Evolutionary conservation across 371 early-diverging fungal genomes (phyloP), one percentile per base, ranked within the genome.

Genomic region (Mucor indicus): DNA sequence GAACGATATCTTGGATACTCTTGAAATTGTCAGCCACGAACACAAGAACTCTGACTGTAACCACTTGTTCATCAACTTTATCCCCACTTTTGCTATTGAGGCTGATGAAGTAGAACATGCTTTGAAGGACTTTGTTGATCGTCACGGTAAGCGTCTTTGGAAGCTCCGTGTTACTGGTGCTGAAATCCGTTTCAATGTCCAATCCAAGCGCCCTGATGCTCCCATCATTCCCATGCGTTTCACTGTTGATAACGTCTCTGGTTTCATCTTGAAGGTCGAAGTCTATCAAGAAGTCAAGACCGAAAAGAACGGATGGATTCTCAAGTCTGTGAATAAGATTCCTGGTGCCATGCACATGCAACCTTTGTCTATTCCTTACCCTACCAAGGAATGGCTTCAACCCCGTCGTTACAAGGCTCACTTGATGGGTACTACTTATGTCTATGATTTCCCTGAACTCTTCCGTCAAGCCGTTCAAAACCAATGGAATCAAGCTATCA

Each of bases 341-440:
- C 80, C 89, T 4, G 97, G 95, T 25, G 70, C 91, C 8, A 80
- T 89, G 72, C 93, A 97, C 64, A 81, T 88, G 57, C 83, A 86
- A 64, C 85, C 90, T 21, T 87, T 92, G 37, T 74, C 79, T 42
- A 84, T 86, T 40, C 90, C 89, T 59, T 95, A 97, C 59, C 86
- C 90, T 45, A 89, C 92, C 58, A 95, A 94, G 84, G 95, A 94
- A 66, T 84, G 89, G 83, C 84, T 98, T 50, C 97, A 97, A 79
- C 95, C 96, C 51, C 90, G 91, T 53, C 93, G 98, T 60, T 93
- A 95, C 83, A 92, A 93, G 85, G 98, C 96, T 47, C 96, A 97
- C 54, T 72, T 94, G 57, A 91, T 96, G 90, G 97, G 95, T 36
- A 98, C 98, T 11, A 95, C 98, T 16, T 98, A 95, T 56, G 93